phyloP scores from a whole-genome alignment of 2,329 filamentous ascomycete genomes.

The Ophiosphaerella narmari region DNA sequence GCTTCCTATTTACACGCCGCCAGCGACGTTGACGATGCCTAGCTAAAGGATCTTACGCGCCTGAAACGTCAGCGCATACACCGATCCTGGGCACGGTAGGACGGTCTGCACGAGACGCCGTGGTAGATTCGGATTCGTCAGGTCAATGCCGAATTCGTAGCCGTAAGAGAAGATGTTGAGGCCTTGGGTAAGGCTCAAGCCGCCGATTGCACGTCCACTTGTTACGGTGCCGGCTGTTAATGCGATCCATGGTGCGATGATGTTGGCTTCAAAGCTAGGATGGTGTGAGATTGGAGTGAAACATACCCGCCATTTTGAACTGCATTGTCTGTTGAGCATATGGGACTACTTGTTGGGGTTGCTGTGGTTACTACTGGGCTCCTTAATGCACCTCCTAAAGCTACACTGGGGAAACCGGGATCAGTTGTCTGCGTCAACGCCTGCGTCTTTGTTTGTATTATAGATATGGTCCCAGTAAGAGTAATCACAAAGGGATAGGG shows the following conservation, averaged over 20 bases:
- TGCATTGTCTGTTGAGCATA: too few species aligned
- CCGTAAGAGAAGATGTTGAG: not conserved
- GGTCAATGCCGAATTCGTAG: slow-evolving; percentile 1
- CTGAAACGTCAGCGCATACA: not conserved
- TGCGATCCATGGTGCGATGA: not conserved
- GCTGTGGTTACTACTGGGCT: too few species aligned
- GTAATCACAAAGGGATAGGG: not conserved
- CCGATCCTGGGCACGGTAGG: not conserved
- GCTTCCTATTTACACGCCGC: not conserved
- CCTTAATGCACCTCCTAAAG: too few species aligned
- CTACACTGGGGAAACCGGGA: not conserved
- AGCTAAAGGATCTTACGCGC: not conserved
- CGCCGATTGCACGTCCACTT: not conserved
- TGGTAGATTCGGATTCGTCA: not conserved
- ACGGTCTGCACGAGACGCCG: slow-evolving; percentile 2
- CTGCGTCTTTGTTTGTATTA: not conserved
- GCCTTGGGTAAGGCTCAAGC: not conserved
- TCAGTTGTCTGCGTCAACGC: not conserved
- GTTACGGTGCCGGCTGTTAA: not conserved
- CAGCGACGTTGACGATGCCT: not conserved
- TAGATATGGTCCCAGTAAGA: not conserved
- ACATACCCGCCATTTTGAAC: too few species aligned
- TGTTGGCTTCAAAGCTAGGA: slow-evolving; percentile 1
- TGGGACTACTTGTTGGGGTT: too few species aligned
- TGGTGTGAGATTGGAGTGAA: not conserved